Base-by-base conservation (phyloP, 2,329 filamentous ascomycete genomes). In the Herpotrichia juniperi region DNA sequence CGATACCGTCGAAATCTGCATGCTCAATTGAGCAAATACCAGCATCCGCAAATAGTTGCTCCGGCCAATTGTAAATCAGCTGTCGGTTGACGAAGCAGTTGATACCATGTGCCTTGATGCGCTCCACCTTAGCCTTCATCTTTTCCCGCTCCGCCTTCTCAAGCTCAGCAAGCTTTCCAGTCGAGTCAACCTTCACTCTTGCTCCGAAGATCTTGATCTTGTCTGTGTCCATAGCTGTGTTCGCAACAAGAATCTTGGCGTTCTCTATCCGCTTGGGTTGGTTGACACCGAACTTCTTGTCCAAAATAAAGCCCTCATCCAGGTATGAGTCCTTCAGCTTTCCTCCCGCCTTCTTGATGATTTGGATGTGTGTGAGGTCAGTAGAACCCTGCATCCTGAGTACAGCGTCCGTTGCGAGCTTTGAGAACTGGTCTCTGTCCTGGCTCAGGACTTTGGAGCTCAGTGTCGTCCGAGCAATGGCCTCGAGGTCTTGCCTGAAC, bases 1-100 rank as follows among this genome's bases (percentile, higher is more conserved):
- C 94, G 62, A 99, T 96, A 59, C 94, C 94, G 72, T 99, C 94
- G 71, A 99, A 99, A 78, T 99, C 94, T 61, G 94, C 94, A 75
- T 99, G 94, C 80, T 99, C 94, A 65, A 99, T 99, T 24, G 92
- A 96, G 82, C 96, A 90, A 77, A 99, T 97, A 57, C 94, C 94
- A 7, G 93, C 93, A 74, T 99, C 94, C 30, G 93, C 92, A 72
- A 99, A 99, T 42, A 99, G 88, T 79, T 99, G 94, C 78, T 99
- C 94, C 5, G 94, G 94, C 94, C 94, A 99, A 83, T 99, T 99
- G 84, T 99, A 99, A 79, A 99, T 99, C 59, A 99, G 86, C 76
- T 99, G 94, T 65, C 94, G 84, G 84, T 99, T 99, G 77, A 99
- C 96, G 77, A 99, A 99, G 83, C 94, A 97, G 84, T 99, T 99